Conservation (phyloP, 495 filamentous ascomycete species). For the Penicillium maclennaniae region DNA sequence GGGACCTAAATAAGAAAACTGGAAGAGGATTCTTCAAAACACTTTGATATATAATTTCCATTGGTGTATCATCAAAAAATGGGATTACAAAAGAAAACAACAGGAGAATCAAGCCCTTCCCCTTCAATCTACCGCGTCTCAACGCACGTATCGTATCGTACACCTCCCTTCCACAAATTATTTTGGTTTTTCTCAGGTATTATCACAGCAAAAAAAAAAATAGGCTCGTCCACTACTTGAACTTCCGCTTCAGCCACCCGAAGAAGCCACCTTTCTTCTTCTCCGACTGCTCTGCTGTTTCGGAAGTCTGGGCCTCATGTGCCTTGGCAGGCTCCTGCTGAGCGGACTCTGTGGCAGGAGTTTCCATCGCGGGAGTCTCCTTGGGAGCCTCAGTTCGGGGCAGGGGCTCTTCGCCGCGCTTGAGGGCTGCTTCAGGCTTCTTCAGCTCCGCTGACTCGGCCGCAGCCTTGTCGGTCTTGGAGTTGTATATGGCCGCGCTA, state of each 20-base stretch:
- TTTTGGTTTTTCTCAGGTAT: neutral
- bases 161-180: constrained; percentile 7
- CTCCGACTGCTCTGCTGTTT: constrained; percentile 14
- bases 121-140: neutral
- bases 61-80: constrained; percentile 30
- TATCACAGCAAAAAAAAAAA: neutral
- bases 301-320: constrained; percentile 10
- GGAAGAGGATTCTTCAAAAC: constrained; percentile 14
- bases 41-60: constrained; percentile 32
- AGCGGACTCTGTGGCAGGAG: constrained; percentile 1
- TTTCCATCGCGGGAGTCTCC: constrained; percentile 1
- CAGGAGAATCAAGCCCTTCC: neutral
- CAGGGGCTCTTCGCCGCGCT: constrained; percentile 22
- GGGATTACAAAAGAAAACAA: constrained; percentile 6
- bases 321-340: constrained; percentile 11
- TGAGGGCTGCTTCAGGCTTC: constrained; percentile 25
- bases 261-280: constrained; percentile 32
- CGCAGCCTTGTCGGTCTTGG: constrained; percentile 21
- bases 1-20: neutral
- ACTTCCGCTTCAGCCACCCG: constrained; percentile 29
- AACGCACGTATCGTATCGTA: constrained; percentile 28
- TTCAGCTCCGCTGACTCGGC: constrained; percentile 16
- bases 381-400: constrained; percentile 8
- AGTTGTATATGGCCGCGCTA: constrained; percentile 22
- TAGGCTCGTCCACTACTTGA: constrained; percentile 18